These are phyloP conservation scores for Achaetomiella virescens DNA, from an alignment of 495 filamentous ascomycete species.

Conservation along the genomic window DNA sequence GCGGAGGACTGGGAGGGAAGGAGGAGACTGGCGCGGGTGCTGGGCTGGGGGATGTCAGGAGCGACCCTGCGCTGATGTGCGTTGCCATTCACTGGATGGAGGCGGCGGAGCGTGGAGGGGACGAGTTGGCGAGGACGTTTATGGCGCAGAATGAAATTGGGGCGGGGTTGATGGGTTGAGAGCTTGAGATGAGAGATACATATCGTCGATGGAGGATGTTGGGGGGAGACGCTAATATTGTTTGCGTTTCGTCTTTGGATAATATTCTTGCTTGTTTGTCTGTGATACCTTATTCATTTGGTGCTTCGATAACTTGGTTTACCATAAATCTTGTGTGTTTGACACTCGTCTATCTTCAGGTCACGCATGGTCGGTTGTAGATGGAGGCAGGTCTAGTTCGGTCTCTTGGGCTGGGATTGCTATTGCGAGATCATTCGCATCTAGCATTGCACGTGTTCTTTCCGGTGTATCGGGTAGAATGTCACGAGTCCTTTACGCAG, in stretches of 20 bases:
- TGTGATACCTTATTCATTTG: slow-evolving; percentile 3
- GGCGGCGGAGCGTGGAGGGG: slow-evolving; percentile 76
- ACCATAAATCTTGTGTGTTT: not conserved
- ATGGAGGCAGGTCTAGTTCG: no score
- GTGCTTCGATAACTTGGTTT: not conserved
- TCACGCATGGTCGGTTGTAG: not conserved
- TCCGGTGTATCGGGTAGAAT: no score
- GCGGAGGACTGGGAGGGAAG: slow-evolving; percentile 8
- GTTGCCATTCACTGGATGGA: slow-evolving; percentile 99
- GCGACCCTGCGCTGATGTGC: slow-evolving; percentile 89
- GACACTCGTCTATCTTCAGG: not conserved
- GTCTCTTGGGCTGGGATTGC: not conserved
- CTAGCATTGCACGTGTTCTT: no score
- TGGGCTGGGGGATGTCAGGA: slow-evolving; percentile 48
- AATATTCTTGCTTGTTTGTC: slow-evolving; percentile 2
- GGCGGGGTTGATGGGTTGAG: slow-evolving; percentile 21
- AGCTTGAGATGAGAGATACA: no score
- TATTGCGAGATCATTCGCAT: no score
- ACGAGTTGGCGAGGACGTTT: slow-evolving; percentile 79
- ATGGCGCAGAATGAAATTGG: slow-evolving; percentile 58
- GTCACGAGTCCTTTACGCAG: no score
- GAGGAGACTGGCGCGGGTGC: slow-evolving; percentile 13
- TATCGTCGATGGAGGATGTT: not conserved
- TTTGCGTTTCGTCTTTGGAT: not conserved
- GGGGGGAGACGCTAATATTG: not conserved